Conservation (phyloP, 108 stramenopile genomes). For the Aurantiochytrium sp. region DNA sequence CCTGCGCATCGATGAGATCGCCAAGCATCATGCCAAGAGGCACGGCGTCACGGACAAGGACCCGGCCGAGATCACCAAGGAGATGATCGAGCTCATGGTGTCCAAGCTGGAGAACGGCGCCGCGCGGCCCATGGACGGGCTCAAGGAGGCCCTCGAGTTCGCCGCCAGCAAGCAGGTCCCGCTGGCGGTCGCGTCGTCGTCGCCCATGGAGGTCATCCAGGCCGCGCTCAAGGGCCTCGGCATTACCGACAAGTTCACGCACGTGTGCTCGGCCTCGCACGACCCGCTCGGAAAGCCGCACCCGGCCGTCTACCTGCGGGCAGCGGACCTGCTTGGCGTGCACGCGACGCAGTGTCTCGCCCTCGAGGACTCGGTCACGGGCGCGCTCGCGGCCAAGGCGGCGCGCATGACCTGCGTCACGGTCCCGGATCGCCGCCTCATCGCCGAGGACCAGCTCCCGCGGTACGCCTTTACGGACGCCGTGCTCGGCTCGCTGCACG, state of each 20-base stretch:
- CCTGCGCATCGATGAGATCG: not conserved
- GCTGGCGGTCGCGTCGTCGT: not conserved
- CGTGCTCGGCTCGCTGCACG: constrained; percentile 30
- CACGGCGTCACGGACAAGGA: not conserved
- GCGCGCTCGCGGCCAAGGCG: not conserved
- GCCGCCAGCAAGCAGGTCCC: not conserved
- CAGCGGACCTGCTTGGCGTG: not conserved
- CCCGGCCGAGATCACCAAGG: not conserved
- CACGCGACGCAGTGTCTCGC: not conserved
- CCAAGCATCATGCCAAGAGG: not conserved
- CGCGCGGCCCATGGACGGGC: not conserved
- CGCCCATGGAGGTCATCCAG: not conserved
- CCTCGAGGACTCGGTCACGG: constrained; percentile 3
- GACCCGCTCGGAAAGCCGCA: not conserved
- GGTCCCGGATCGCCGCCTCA: not conserved
- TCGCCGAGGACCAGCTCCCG: not conserved
- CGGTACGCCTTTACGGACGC: constrained; percentile 15
- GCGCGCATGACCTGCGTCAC: constrained; percentile 23
- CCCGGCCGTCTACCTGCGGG: not conserved
- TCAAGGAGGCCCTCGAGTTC: not conserved
- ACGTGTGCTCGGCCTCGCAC: not conserved
- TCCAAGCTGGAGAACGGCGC: not conserved
- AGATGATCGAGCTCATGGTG: constrained; percentile 1
- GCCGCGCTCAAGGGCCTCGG: constrained; percentile 1
- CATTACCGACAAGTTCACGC: not conserved